These are phyloP conservation scores for Debaryomyces psychrophilus DNA, from an alignment of 1,139 yeast species.

Conservation along the genomic window DNA sequence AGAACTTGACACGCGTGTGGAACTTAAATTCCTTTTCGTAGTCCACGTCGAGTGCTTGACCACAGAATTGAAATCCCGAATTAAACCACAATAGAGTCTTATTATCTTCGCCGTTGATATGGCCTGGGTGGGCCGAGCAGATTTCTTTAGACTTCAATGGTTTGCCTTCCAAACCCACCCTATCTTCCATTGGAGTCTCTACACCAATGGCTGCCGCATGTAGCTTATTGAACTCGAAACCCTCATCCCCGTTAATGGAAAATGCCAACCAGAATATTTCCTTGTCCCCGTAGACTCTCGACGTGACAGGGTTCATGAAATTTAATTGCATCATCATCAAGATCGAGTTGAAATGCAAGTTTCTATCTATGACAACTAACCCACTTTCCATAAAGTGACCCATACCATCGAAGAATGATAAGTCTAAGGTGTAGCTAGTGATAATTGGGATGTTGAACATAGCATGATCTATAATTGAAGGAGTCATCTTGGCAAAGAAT, in stretches of 20 bases:
- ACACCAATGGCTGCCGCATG: constrained; percentile 36
- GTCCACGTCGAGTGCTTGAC: constrained; percentile 27
- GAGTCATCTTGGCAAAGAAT: constrained; percentile 32
- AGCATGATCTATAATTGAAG: constrained; percentile 31
- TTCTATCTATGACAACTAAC: constrained; percentile 29
- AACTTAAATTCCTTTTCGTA: constrained; percentile 28
- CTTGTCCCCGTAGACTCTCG: constrained; percentile 37
- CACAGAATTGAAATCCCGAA: constrained; percentile 38
- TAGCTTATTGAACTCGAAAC: constrained; percentile 31
- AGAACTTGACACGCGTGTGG: constrained; percentile 23
- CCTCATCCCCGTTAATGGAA: constrained; percentile 37
- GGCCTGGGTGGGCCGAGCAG: constrained; percentile 52
- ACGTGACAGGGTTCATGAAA: constrained; percentile 27
- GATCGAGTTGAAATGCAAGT: constrained; percentile 32
- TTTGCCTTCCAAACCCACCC: constrained; percentile 25
- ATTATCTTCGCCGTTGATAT: constrained; percentile 36
- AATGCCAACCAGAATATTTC: constrained; percentile 41
- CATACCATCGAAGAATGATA: constrained; percentile 33
- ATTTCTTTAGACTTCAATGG: constrained; percentile 31
- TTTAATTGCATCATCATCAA: constrained; percentile 34
- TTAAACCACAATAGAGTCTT: constrained; percentile 36
- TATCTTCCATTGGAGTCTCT: constrained; percentile 26
- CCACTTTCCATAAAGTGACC: constrained; percentile 40
- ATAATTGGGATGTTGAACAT: constrained; percentile 37
- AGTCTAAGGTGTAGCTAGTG: constrained; percentile 25